Evolutionary conservation across 441 rosid species (phyloP).

Genomic region (Erodium chrysanthum): DNA sequence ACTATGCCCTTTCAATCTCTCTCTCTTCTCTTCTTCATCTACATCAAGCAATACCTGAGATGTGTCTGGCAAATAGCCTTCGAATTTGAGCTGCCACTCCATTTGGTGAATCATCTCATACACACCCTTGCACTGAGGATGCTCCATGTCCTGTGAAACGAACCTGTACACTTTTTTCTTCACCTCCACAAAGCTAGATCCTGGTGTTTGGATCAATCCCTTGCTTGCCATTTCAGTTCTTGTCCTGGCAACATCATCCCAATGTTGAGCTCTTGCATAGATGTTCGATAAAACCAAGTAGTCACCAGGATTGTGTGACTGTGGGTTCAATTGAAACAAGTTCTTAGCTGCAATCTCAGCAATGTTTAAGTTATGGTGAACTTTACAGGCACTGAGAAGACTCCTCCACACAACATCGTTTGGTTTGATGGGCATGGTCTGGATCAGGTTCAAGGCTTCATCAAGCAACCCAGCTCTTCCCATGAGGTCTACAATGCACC

Average conservation of each 20-base stretch:
- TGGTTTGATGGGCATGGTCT: constrained; percentile 38
- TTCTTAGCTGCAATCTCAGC: constrained; percentile 39
- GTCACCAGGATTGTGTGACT: constrained; percentile 38
- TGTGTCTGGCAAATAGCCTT: constrained; percentile 46
- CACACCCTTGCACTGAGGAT: constrained; percentile 28
- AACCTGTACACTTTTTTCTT: constrained; percentile 41
- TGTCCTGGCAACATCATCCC: constrained; percentile 44
- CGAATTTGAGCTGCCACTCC: constrained; percentile 55
- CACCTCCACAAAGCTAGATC: constrained; percentile 50
- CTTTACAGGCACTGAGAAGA: constrained; percentile 49
- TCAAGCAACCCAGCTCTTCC: constrained; percentile 45
- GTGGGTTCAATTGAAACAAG: constrained; percentile 28
- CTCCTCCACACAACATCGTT: constrained; percentile 56
- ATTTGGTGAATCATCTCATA: constrained; percentile 56
- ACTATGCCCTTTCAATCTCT: constrained; percentile 51
- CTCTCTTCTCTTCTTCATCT: constrained; percentile 58
- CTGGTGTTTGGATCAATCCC: constrained; percentile 41
- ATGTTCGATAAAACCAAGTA: constrained; percentile 41
- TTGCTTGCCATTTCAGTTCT: constrained; percentile 32
- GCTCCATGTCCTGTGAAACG: constrained; percentile 49
- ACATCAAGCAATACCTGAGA: constrained; percentile 45
- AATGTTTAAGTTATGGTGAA: constrained; percentile 36
- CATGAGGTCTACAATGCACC: constrained; percentile 53
- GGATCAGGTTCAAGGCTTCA: constrained; percentile 45
- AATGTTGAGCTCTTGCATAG: constrained; percentile 39